A percentile compares a stretch with the other conserved stretches of the same genome.
Conservation (phyloP, 208 protist genomes). For the Angomonas deanei region DNA sequence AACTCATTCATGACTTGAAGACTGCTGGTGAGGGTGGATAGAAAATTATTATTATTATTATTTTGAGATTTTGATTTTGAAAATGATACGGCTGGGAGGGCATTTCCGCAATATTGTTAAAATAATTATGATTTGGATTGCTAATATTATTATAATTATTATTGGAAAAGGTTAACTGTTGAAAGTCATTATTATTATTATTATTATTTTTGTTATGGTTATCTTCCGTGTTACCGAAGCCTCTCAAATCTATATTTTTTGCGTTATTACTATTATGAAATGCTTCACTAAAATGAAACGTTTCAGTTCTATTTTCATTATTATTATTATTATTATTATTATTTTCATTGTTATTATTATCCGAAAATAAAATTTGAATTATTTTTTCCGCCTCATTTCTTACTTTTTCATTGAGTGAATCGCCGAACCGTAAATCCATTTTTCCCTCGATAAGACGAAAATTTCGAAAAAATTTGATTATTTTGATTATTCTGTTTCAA, state of each 20-base stretch:
- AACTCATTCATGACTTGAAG: no score
- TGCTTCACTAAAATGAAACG: not conserved
- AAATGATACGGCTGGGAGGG: not conserved
- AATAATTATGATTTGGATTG: not conserved
- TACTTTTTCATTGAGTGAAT: conserved; percentile 63
- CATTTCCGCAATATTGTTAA: not conserved
- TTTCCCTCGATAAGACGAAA: conserved; percentile 19
- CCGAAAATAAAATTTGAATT: conserved; percentile 38
- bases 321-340: not conserved
- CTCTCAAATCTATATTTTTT: not conserved
- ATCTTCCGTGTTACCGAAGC: not conserved
- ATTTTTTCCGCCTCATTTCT: conserved; percentile 34
- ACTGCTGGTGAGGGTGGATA: no score
- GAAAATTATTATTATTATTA: not conserved
- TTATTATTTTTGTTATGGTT: not conserved
- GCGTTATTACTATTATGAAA: not conserved
- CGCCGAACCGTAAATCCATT: conserved; percentile 32
- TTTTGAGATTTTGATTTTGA: not conserved
- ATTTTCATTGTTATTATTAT: not conserved
- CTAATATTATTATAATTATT: conserved; percentile 1
- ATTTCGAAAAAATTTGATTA: not conserved
- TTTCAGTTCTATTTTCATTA: not conserved
- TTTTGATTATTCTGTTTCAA: no score
- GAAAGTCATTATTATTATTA: not conserved
- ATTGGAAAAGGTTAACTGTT: not conserved